Conservation (phyloP, 805 yeast genomes). For the Hanseniaspora meyeri region DNA sequence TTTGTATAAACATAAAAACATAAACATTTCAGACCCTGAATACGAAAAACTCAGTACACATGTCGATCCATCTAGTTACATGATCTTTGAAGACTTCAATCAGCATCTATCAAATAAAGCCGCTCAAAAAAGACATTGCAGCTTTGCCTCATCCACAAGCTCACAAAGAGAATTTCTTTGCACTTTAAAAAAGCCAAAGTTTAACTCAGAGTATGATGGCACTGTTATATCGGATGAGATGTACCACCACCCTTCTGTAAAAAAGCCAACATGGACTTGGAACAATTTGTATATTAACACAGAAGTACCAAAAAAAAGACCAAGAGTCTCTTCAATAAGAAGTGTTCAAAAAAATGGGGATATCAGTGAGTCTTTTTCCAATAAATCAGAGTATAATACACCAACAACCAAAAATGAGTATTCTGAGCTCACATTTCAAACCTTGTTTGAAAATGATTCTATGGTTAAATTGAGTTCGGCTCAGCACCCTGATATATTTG, state of each 20-base stretch:
- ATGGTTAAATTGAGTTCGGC: neutral
- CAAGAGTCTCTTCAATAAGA: no score
- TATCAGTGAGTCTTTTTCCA: neutral
- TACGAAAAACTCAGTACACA: neutral
- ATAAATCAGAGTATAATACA: neutral
- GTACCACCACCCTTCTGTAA: slow-evolving; percentile 6
- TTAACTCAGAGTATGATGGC: neutral
- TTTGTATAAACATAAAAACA: neutral
- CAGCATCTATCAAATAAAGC: neutral
- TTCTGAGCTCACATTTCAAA: neutral
- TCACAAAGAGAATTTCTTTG: neutral
- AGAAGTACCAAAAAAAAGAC: neutral
- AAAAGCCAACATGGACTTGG: slow-evolving; percentile 1
- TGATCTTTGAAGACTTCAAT: neutral
- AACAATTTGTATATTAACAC: neutral
- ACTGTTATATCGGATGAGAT: neutral
- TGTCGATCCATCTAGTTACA: neutral
- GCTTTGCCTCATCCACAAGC: neutral
- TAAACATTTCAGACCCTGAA: neutral
- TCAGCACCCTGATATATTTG: neutral
- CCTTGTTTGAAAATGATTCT: neutral
- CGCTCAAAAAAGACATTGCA: neutral
- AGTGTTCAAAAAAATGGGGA: neutral
- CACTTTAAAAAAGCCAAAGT: neutral
- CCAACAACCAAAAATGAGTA: neutral